Percentiles rank a stretch among this genome's conserved stretches.
Conservation (phyloP, 1,284 basidiomycete species). For the Tilletiopsis washingtonensis region DNA sequence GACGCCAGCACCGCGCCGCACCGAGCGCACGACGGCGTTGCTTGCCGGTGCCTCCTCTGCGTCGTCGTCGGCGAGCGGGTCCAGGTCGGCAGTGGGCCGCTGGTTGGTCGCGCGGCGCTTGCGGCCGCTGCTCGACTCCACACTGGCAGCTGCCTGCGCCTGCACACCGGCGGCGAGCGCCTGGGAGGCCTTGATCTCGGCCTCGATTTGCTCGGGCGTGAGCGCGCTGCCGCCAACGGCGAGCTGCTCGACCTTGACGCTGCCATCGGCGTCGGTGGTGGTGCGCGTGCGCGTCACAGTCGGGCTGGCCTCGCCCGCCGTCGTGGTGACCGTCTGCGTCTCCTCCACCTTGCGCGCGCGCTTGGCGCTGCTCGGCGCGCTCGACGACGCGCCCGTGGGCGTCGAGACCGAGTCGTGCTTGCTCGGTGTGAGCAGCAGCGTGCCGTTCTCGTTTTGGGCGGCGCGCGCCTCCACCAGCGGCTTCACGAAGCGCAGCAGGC, state of each 20-base stretch:
- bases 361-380: too few species aligned
- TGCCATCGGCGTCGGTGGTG: constrained; percentile 11
- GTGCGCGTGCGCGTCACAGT: constrained; percentile 14
- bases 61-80: constrained; percentile 23
- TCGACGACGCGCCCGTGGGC: constrained; percentile 1
- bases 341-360: constrained; percentile 11
- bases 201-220: constrained; percentile 35
- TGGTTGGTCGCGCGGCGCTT: constrained; percentile 40
- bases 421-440: constrained; percentile 19
- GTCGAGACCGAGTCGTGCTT: constrained; percentile 1
- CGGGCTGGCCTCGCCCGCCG: constrained; percentile 17
- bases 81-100: constrained; percentile 17
- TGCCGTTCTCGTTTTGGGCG: constrained; percentile 51
- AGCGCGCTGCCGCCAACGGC: constrained; percentile 16
- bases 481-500: constrained; percentile 58
- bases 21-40: constrained; percentile 7
- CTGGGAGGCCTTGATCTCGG: constrained; percentile 36
- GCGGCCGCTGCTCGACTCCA: constrained; percentile 4
- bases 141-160: too few species aligned
- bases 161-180: constrained; percentile 35
- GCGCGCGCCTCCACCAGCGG: constrained; percentile 67
- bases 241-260: constrained; percentile 20
- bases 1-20: constrained; percentile 19
- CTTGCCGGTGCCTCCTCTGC: constrained; percentile 8
- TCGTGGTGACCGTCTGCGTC: constrained; percentile 1